Conservation (phyloP, 148 eudicot species). For the Agrostemma githago region DNA sequence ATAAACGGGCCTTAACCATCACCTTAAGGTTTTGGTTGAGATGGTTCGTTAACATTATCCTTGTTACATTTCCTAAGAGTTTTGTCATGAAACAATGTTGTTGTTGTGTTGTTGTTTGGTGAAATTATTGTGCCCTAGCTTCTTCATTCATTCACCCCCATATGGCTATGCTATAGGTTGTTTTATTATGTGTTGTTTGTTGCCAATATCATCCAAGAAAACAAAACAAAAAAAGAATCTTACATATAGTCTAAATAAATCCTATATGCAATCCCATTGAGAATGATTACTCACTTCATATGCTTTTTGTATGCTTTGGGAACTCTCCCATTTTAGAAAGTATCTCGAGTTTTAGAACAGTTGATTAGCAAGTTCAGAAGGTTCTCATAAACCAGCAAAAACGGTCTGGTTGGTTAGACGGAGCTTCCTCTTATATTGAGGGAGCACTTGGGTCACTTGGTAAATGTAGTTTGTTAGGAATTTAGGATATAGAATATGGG, state of each 20-base stretch:
- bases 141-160: too few relatives aligned
- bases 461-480: too few relatives aligned
- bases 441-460: too few relatives aligned
- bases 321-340: too few relatives aligned
- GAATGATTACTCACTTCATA: not conserved
- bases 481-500: too few relatives aligned
- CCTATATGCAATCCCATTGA: not conserved
- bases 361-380: too few relatives aligned
- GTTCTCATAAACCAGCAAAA: too few relatives aligned
- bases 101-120: not conserved
- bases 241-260: not conserved
- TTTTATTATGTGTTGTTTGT: not conserved
- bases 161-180: not conserved
- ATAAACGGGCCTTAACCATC: too few relatives aligned
- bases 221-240: not conserved
- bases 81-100: conserved; percentile 8
- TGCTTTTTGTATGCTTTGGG: not conserved
- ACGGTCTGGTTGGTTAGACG: too few relatives aligned
- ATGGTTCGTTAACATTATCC: not conserved
- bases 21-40: too few relatives aligned
- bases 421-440: too few relatives aligned
- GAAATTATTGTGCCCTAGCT: not conserved
- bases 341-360: too few relatives aligned
- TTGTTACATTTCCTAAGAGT: not conserved
- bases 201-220: not conserved